phyloP scores from a whole-genome alignment of 768 basidiomycete genomes.

The Trametes sanguinea region DNA sequence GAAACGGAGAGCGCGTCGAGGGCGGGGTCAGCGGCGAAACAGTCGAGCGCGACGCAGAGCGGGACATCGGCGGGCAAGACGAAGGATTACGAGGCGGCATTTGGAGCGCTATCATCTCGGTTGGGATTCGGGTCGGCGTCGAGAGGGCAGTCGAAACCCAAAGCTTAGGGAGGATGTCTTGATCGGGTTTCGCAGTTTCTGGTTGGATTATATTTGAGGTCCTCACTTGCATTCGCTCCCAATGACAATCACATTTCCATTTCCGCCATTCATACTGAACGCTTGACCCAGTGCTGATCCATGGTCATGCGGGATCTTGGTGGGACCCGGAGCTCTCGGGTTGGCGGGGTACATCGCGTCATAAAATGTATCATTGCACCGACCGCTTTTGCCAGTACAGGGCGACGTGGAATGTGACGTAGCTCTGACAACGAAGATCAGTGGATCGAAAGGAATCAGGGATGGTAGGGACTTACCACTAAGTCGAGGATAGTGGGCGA shows the following conservation, averaged over 20 bases:
- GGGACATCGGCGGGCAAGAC: not conserved
- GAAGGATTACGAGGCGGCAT: constrained; percentile 9
- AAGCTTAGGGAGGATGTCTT: not conserved
- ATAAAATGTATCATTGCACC: no score
- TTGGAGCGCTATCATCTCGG: constrained; percentile 8
- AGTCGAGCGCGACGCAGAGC: not conserved
- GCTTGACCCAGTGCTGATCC: no score
- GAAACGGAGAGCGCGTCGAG: not conserved
- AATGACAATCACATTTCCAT: not conserved
- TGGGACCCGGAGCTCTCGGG: no score
- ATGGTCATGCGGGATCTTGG: no score
- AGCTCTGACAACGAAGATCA: no score
- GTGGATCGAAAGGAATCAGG: no score
- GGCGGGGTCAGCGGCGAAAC: not conserved
- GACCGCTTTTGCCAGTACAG: no score
- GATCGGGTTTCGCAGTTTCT: not conserved
- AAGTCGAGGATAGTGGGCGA: no score
- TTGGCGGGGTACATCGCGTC: no score
- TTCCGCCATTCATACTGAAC: not conserved
- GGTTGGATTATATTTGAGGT: not conserved
- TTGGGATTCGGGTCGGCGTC: constrained; percentile 12
- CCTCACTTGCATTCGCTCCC: not conserved
- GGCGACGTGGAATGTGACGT: no score
- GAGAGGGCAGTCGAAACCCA: not conserved
- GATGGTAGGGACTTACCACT: no score